A percentile compares a stretch with the other conserved stretches of the same genome.
These are phyloP conservation scores for Cyberlindnera lachancei DNA, from an alignment of 805 yeast species.

Conservation along the genomic window DNA sequence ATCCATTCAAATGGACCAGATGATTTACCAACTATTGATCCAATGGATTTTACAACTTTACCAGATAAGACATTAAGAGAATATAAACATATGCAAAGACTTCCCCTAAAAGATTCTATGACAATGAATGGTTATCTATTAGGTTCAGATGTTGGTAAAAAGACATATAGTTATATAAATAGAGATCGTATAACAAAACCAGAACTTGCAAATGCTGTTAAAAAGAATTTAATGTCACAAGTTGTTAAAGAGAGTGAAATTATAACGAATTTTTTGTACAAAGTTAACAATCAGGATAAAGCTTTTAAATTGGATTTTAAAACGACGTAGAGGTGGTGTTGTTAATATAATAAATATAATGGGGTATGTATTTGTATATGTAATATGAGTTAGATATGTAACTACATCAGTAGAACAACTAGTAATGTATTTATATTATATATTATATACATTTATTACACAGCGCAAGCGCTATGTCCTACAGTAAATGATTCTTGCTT, in stretches of 20 bases:
- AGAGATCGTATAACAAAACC: constrained; percentile 44
- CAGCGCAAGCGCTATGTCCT: too few species aligned
- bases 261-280: constrained; percentile 81
- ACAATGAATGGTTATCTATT: constrained; percentile 65
- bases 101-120: constrained; percentile 51
- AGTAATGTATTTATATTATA: too few species aligned
- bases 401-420: too few species aligned
- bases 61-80: constrained; percentile 58
- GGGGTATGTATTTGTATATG: too few species aligned
- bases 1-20: constrained; percentile 69
- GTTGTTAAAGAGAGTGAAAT: constrained; percentile 76
- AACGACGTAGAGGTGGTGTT: constrained; percentile 6
- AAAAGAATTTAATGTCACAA: constrained; percentile 56
- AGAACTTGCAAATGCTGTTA: constrained; percentile 53
- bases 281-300: constrained; percentile 63
- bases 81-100: constrained; percentile 54
- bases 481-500: too few species aligned
- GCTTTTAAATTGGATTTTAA: constrained; percentile 33
- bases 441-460: too few species aligned
- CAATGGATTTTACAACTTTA: constrained; percentile 62
- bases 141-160: constrained; percentile 65
- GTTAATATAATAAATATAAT: too few species aligned
- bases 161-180: constrained; percentile 40
- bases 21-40: constrained; percentile 42
- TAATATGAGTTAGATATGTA: too few species aligned